Percentiles rank a stretch among this genome's conserved stretches.
phyloP scores from a whole-genome alignment of 495 filamentous ascomycete species.

The Neurospora sp. region DNA sequence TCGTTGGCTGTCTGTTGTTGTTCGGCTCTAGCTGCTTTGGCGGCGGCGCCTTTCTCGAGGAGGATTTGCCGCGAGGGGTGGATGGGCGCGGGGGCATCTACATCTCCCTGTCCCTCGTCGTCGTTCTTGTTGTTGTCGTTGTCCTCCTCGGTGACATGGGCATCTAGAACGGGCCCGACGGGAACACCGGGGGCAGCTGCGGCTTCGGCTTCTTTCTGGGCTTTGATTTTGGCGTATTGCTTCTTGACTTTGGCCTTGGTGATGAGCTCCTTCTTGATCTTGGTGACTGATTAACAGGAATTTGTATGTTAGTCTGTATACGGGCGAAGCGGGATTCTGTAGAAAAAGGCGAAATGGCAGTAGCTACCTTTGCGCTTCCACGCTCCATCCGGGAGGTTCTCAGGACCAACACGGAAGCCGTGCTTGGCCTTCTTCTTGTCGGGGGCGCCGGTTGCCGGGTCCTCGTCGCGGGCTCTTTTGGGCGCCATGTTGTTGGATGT shows the following conservation, averaged over 20 bases:
- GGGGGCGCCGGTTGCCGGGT: constrained; percentile 16
- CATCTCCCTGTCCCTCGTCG: background rate
- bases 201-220: constrained; percentile 20
- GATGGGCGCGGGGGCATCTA: background rate
- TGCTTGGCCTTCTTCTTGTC: constrained; percentile 38
- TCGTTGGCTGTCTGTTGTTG: background rate
- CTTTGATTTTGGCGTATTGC: constrained; percentile 80
- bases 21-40: constrained; percentile 6
- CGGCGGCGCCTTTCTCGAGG: constrained; percentile 12
- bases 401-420: constrained; percentile 69
- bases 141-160: background rate
- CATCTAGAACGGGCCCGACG: background rate
- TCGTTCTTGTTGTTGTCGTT: background rate
- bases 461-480: constrained; percentile 50
- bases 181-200: background rate
- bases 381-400: constrained; percentile 85
- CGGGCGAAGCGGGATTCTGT: background rate
- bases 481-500: constrained; percentile 43
- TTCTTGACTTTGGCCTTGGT: constrained; percentile 92
- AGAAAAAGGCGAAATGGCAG: background rate
- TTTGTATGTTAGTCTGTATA: constrained; percentile 4
- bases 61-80: background rate
- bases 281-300: constrained; percentile 52
- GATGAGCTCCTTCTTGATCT: constrained; percentile 86
- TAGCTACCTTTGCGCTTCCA: constrained; percentile 76